Conservation (phyloP, 2,329 filamentous ascomycete genomes). For the Colletotrichum nymphaeae region DNA sequence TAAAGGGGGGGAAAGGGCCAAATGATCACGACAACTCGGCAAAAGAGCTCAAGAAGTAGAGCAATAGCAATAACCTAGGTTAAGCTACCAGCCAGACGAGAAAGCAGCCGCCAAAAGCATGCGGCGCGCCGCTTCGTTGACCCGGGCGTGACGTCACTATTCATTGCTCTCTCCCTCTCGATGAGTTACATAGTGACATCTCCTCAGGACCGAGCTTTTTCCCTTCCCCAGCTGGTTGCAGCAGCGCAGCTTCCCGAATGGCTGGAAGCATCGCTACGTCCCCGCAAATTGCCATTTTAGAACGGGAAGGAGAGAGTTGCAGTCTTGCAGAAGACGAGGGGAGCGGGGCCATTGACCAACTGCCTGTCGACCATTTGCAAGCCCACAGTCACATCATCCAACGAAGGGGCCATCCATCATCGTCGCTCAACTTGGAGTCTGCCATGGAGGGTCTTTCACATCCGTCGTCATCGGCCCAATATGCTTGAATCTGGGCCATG, state of each 20-base stretch:
- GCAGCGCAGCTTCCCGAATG: not conserved
- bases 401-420: not conserved
- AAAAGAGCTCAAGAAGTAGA: not conserved
- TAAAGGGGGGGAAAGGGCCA: no score
- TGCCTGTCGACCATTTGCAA: constrained; percentile 19
- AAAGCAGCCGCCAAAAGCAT: not conserved
- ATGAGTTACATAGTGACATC: constrained; percentile 4
- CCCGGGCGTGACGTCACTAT: constrained; percentile 26
- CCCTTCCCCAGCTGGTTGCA: not conserved
- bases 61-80: constrained; percentile 7
- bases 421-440: not conserved
- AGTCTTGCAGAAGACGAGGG: not conserved
- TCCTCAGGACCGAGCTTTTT: constrained; percentile 9
- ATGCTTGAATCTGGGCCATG: not conserved
- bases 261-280: not conserved
- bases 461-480: not conserved
- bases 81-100: not conserved
- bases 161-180: not conserved
- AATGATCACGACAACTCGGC: not conserved
- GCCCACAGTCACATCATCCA: not conserved
- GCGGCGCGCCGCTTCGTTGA: constrained; percentile 9
- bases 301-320: not conserved
- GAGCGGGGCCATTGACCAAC: constrained; percentile 1
- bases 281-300: constrained; percentile 1
- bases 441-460: no score